Evolutionary conservation across 352 stramenopile species (phyloP), one percentile per base, ranked within the genome.

Genomic region (Phytophthora capsici): DNA sequence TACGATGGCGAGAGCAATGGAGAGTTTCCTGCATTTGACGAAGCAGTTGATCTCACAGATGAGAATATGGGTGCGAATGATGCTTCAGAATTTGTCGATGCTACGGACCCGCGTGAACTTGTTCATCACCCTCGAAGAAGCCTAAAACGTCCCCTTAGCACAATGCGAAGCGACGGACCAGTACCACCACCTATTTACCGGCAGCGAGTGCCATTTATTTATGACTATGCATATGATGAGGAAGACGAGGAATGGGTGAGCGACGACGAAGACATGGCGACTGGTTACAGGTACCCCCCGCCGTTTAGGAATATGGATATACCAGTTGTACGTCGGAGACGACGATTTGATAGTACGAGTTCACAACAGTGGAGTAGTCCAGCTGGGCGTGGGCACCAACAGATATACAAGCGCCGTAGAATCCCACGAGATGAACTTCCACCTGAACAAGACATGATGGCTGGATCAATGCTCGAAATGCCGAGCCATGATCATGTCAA

Each of bases 241-340:
- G 67, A 67, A 25, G 70, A 79, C 25, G 47, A 70, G 36, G 63
- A 75, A 30, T 82, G 70, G 74, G 67, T 79, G 48, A 71, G 41
- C 23, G 73, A 77, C 2, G 63, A 78, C 1, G 70, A 77, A 38
- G 66, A 79, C 16, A 50, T 70, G 34, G 49, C 36, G 19, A 32
- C 48, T 36, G 60, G 37, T 1, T 77, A 79, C 25, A 63, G 63
- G 4, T 70, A 73, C 30, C 50, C 50, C 23, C 41, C 44, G 4
- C 63, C 65, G 20, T 73, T 60, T 46, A 44, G 30, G 12, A 53
- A 49, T 19, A 9, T 64, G 38, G 56, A 73, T 20, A 26, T 67
- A n/a, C 70, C 66, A 12, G 40, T 59, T 62, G 37, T 72, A 32
- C 66, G 40, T 45, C 58, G 43, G 13, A 48, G 57, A 56, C 61